Evolutionary conservation across 768 basidiomycete genomes (phyloP).

Genomic region (Boletus fagicola): DNA sequence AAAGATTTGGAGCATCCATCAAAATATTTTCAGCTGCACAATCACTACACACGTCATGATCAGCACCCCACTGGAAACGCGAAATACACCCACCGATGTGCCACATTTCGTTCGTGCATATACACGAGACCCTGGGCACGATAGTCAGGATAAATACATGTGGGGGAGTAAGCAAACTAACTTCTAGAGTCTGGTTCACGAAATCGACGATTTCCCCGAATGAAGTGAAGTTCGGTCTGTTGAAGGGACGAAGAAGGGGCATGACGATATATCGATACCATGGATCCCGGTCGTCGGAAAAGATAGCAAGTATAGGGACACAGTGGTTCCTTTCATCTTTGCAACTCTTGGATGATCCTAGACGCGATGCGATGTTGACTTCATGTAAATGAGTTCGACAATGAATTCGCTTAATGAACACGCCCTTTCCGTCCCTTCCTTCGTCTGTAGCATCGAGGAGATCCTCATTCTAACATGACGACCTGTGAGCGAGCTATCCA

Average conservation of each 20-base stretch:
- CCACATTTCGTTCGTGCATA: slow-evolving; percentile 5
- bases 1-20: not conserved
- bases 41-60: not conserved
- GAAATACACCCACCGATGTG: not conserved
- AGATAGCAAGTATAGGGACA: slow-evolving; percentile 18
- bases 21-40: not conserved
- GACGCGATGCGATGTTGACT: not conserved
- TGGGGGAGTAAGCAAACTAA: too few species aligned
- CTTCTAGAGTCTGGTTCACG: slow-evolving; percentile 21
- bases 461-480: too few species aligned
- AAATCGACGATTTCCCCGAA: slow-evolving; percentile 32
- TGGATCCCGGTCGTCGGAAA: slow-evolving; percentile 7
- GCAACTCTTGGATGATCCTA: not conserved
- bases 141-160: not conserved
- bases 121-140: slow-evolving; percentile 12
- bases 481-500: too few species aligned
- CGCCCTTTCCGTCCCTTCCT: not conserved
- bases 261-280: not conserved
- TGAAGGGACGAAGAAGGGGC: too few species aligned
- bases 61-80: not conserved
- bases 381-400: slow-evolving; percentile 1
- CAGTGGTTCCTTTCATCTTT: slow-evolving; percentile 23
- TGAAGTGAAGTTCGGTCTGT: slow-evolving; percentile 21
- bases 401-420: slow-evolving; percentile 13
- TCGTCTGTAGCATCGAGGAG: not conserved